Percentiles rank a stretch among this genome's conserved stretches.
These are phyloP conservation scores for Alloteropsis semialata DNA, from an alignment of 176 grass and related monocot genomes.

Conservation along the genomic window DNA sequence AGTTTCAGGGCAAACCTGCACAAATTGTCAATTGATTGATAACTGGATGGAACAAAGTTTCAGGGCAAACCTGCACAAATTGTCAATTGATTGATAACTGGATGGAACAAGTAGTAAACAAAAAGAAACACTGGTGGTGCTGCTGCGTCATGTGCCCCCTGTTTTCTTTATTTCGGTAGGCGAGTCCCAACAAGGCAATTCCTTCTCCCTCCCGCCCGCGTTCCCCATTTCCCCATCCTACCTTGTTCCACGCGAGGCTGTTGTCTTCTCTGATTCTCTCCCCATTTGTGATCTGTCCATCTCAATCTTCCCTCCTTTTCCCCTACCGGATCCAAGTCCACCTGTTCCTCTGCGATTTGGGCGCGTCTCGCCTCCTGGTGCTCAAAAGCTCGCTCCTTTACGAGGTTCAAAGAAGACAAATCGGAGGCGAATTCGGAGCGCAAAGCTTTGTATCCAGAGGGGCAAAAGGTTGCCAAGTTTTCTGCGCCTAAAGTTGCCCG, in stretches of 20 bases:
- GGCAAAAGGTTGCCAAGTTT: background rate
- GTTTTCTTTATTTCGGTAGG: background rate
- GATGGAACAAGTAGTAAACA: no score
- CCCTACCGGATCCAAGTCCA: background rate
- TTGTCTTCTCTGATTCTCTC: background rate
- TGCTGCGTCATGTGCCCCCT: background rate
- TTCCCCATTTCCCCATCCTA: background rate
- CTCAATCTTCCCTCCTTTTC: background rate
- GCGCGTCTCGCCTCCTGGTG: background rate
- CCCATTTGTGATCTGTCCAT: conserved; percentile 8
- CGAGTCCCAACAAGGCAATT: background rate
- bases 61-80: no score
- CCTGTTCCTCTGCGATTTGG: background rate
- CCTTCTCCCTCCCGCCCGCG: background rate
- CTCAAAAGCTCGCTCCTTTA: background rate
- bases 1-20: no score
- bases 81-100: no score
- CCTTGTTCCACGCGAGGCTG: background rate
- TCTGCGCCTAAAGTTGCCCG: background rate
- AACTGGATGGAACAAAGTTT: no score
- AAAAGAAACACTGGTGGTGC: background rate
- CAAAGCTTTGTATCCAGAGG: background rate
- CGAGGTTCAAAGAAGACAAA: background rate
- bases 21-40: no score
- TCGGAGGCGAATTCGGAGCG: background rate